A percentile compares a stretch with the other conserved stretches of the same genome.
Evolutionary conservation across 2,329 filamentous ascomycete species (phyloP).

Genomic region (Neocatenulostroma microsporum): DNA sequence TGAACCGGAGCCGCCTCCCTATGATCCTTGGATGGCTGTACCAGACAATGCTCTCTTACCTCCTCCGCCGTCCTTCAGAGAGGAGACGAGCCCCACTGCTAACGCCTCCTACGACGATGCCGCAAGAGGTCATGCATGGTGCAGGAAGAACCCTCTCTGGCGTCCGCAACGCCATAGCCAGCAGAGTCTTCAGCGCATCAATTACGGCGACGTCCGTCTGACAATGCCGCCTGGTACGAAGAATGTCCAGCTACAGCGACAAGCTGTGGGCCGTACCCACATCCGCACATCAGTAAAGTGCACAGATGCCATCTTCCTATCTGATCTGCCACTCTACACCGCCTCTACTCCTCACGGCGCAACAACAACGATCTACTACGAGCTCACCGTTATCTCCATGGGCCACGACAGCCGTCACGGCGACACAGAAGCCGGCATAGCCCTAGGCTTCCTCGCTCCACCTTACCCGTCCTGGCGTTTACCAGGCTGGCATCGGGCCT

Average conservation of each 20-base stretch:
- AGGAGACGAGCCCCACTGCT: slow-evolving; percentile 57
- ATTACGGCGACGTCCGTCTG: slow-evolving; percentile 45
- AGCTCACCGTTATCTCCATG: slow-evolving; percentile 51
- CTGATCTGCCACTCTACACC: slow-evolving; percentile 62
- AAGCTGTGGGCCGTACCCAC: slow-evolving; percentile 45
- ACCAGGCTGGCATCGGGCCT: slow-evolving; percentile 73
- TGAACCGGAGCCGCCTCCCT: slow-evolving; percentile 43
- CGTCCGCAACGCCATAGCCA: slow-evolving; percentile 37
- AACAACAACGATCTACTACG: slow-evolving; percentile 61
- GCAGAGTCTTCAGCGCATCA: slow-evolving; percentile 38
- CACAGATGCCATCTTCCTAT: slow-evolving; percentile 57
- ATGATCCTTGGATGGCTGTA: slow-evolving; percentile 66
- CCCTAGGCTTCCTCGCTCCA: slow-evolving; percentile 62
- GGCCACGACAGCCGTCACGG: slow-evolving; percentile 24
- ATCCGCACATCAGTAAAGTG: slow-evolving; percentile 32
- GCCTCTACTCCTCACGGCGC: slow-evolving; percentile 44
- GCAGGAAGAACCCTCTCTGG: slow-evolving; percentile 51
- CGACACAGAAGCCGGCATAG: slow-evolving; percentile 48
- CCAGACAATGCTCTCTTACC: slow-evolving; percentile 66
- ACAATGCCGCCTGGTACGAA: slow-evolving; percentile 36
- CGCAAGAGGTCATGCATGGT: slow-evolving; percentile 60
- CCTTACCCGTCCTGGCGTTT: slow-evolving; percentile 72
- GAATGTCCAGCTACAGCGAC: slow-evolving; percentile 38
- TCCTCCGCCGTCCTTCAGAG: slow-evolving; percentile 61
- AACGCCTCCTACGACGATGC: slow-evolving; percentile 62